A percentile compares a stretch with the other conserved stretches of the same genome.
phyloP scores from a whole-genome alignment of 2,329 filamentous ascomycete species.

The Raffaelea ambrosiae region DNA sequence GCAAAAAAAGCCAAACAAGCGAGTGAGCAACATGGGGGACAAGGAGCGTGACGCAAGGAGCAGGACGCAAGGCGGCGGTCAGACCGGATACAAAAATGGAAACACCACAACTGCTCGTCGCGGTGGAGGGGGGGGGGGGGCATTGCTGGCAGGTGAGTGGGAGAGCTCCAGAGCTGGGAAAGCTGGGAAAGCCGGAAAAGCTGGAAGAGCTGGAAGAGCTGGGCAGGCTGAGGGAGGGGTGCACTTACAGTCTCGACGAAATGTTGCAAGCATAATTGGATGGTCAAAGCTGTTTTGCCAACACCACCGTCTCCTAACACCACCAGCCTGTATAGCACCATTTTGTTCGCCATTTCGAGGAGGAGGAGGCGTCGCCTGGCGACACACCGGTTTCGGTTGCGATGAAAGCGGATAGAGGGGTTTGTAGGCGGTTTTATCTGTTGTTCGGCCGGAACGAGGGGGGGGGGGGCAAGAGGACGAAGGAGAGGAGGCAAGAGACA shows the following conservation, averaged over 20 bases:
- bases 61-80: not conserved
- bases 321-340: constrained; percentile 94
- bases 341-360: constrained; percentile 72
- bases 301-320: constrained; percentile 91
- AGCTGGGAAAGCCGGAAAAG: not conserved
- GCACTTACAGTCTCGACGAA: constrained; percentile 78
- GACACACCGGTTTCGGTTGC: constrained; percentile 7
- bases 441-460: not conserved
- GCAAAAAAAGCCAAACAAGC: not conserved
- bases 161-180: constrained; percentile 1
- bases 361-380: constrained; percentile 5
- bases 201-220: too few relatives aligned
- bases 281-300: constrained; percentile 87
- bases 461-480: not conserved
- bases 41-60: not conserved
- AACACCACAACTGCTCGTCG: too few relatives aligned
- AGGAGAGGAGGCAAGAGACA: too few relatives aligned
- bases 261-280: constrained; percentile 95
- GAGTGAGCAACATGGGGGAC: not conserved
- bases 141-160: not conserved
- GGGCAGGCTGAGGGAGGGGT: too few relatives aligned
- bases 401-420: too few relatives aligned
- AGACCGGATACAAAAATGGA: too few relatives aligned
- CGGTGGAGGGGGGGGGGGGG: too few relatives aligned
- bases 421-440: not conserved